Conservation (phyloP, 2,329 filamentous ascomycete genomes). For the Zelopaecilomyces penicillatus region DNA sequence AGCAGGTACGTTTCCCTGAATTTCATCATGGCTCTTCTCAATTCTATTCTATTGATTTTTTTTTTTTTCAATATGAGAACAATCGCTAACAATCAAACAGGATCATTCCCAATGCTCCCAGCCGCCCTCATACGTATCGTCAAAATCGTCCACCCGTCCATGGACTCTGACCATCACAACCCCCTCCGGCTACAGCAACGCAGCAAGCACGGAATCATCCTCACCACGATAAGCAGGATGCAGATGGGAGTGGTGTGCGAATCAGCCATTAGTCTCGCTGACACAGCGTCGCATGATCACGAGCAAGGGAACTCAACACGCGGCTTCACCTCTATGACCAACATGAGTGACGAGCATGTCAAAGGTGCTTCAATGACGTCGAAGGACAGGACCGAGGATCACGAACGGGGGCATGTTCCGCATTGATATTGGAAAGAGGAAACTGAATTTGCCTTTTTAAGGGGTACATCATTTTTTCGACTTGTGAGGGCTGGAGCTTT, state of each 20-base stretch:
- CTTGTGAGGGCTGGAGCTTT: too few relatives aligned
- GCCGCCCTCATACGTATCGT: neutral
- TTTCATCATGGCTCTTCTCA: neutral
- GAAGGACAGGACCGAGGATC: too few relatives aligned
- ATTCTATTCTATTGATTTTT: neutral
- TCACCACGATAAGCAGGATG: neutral
- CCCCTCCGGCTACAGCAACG: neutral
- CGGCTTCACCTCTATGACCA: too few relatives aligned
- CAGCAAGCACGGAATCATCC: neutral
- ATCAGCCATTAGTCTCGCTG: neutral
- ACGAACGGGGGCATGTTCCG: too few relatives aligned
- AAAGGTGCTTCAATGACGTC: too few relatives aligned
- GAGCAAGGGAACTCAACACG: too few relatives aligned
- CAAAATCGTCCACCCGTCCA: neutral
- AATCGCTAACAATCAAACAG: neutral
- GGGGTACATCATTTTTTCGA: too few relatives aligned
- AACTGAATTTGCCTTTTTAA: too few relatives aligned
- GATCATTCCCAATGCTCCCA: neutral
- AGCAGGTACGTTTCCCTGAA: neutral
- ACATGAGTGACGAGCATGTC: too few relatives aligned
- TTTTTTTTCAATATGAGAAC: neutral
- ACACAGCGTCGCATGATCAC: neutral
- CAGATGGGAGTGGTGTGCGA: neutral
- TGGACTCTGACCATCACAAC: neutral
- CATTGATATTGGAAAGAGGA: too few relatives aligned